phyloP scores from a whole-genome alignment of 495 filamentous ascomycete genomes.

The Letharia lupina region DNA sequence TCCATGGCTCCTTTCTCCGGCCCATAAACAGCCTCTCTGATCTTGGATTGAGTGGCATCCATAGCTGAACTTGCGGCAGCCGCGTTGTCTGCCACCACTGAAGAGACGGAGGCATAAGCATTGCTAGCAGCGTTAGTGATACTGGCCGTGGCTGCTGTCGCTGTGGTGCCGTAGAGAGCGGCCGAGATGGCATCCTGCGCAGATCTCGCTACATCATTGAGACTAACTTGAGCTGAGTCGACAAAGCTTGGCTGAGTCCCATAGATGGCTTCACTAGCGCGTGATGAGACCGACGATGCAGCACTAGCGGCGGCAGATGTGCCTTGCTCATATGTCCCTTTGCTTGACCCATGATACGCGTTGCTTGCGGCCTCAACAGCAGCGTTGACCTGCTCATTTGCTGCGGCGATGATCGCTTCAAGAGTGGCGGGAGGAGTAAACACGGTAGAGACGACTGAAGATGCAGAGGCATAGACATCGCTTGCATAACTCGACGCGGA shows the following conservation, averaged over 20 bases:
- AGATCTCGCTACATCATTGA: constrained; percentile 43
- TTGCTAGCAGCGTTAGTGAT: constrained; percentile 33
- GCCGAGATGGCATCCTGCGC: constrained; percentile 43
- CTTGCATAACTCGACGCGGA: constrained; percentile 48
- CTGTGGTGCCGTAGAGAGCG: constrained; percentile 47
- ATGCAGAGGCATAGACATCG: constrained; percentile 51
- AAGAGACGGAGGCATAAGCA: constrained; percentile 30
- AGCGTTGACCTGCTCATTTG: constrained; percentile 47
- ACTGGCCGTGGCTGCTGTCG: constrained; percentile 30
- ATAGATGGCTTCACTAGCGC: constrained; percentile 48
- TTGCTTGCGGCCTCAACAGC: constrained; percentile 53
- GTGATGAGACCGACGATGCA: constrained; percentile 41
- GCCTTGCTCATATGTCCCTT: constrained; percentile 46
- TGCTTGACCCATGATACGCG: constrained; percentile 51
- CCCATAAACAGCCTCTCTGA: constrained; percentile 37
- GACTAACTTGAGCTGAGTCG: constrained; percentile 40
- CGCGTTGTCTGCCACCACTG: constrained; percentile 29
- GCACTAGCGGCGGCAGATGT: constrained; percentile 43
- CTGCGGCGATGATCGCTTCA: constrained; percentile 50
- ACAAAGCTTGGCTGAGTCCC: constrained; percentile 44
- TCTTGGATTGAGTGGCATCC: constrained; percentile 25
- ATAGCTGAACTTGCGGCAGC: constrained; percentile 27
- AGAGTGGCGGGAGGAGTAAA: constrained; percentile 51
- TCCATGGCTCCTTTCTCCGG: constrained; percentile 48
- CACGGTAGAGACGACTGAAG: constrained; percentile 41